A percentile compares a stretch with the other conserved stretches of the same genome.
Conservation (phyloP, 148 eudicot genomes). For the Cornus controversa region DNA sequence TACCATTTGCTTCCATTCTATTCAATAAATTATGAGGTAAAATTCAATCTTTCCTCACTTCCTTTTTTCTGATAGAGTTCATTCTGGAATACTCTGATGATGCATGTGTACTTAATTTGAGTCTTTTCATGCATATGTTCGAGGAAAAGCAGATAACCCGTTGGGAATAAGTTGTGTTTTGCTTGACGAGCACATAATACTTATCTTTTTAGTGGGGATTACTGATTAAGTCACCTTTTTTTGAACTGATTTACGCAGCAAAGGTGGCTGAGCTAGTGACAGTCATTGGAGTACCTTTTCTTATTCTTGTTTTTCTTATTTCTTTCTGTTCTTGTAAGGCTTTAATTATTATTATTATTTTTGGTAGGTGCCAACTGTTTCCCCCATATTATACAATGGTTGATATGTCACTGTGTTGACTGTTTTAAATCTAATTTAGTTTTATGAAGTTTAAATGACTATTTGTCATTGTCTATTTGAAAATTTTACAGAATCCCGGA, state of each 20-base stretch:
- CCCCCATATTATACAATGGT: too few relatives aligned
- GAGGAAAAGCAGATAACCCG: not conserved
- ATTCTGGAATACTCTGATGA: not conserved
- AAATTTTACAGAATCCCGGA: too few relatives aligned
- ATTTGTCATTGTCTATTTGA: too few relatives aligned
- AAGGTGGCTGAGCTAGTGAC: not conserved
- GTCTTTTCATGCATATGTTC: not conserved
- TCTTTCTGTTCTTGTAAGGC: too few relatives aligned
- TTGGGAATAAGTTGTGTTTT: not conserved
- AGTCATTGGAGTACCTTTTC: not conserved
- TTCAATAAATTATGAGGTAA: not conserved
- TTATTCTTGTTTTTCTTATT: too few relatives aligned
- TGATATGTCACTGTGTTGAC: too few relatives aligned
- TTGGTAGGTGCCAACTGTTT: too few relatives aligned
- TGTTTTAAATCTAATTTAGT: too few relatives aligned
- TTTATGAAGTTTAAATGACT: too few relatives aligned
- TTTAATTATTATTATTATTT: too few relatives aligned
- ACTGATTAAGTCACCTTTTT: not conserved
- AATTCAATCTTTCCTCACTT: not conserved
- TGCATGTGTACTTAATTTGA: not conserved
- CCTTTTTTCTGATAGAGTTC: not conserved
- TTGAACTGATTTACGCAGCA: not conserved
- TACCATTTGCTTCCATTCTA: not conserved
- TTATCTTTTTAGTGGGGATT: too few relatives aligned
- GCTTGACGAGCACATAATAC: not conserved